Evolutionary conservation across 768 basidiomycete genomes (phyloP).

Genomic region (Xerocomus potaroensis): DNA sequence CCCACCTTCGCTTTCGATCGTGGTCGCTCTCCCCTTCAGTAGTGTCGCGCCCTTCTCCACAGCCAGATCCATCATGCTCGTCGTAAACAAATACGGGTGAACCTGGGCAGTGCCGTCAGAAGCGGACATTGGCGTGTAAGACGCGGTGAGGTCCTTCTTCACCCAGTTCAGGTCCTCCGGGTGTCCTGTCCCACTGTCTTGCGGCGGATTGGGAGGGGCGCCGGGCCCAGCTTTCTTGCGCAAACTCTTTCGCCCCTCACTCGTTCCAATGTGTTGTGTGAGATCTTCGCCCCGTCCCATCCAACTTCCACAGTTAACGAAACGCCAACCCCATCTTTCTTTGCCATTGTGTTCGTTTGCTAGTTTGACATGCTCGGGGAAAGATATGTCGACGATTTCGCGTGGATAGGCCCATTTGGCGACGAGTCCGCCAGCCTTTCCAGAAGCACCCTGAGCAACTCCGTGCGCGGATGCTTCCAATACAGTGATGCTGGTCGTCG

Average conservation of each 20-base stretch:
- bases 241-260: constrained; percentile 40
- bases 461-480: constrained; percentile 66
- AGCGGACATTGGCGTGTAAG: constrained; percentile 56
- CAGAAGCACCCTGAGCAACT: constrained; percentile 75
- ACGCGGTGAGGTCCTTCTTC: constrained; percentile 51
- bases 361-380: constrained; percentile 64
- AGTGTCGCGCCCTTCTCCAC: constrained; percentile 47
- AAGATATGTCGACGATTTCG: constrained; percentile 63
- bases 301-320: constrained; percentile 70
- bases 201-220: constrained; percentile 8
- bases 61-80: constrained; percentile 65
- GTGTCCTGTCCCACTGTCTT: constrained; percentile 32
- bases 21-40: constrained; percentile 43
- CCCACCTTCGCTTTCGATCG: constrained; percentile 40
- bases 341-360: constrained; percentile 65
- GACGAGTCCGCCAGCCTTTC: constrained; percentile 82
- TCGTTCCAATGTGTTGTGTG: constrained; percentile 12
- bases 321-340: constrained; percentile 80
- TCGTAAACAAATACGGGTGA: constrained; percentile 72
- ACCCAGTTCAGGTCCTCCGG: constrained; percentile 55
- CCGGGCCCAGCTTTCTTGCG: constrained; percentile 52
- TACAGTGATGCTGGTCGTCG: constrained; percentile 48
- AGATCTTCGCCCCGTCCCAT: constrained; percentile 51
- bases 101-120: constrained; percentile 64
- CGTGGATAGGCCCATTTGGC: constrained; percentile 82